Base-by-base conservation (phyloP, 1,284 basidiomycete genomes). In the Trametes polyzona region DNA sequence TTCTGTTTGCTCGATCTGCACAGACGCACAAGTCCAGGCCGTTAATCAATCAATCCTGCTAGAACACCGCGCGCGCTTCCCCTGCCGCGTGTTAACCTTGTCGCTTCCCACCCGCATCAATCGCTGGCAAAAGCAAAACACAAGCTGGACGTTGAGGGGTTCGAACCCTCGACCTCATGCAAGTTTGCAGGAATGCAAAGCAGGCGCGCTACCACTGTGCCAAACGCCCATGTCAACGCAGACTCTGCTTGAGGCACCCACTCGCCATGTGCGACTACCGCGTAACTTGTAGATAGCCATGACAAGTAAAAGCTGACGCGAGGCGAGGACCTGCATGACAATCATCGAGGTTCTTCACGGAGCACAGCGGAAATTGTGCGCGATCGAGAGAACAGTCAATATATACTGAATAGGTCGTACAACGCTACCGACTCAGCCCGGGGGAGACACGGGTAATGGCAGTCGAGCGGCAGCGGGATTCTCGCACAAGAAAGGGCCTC, bases 81-180 rank as follows among this genome's bases (percentile, higher is more conserved):
- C 42, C 47, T 42, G 48, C 57, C 57, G 53, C 54, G 47, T 60
- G 55, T 55, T 52, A 61, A 58, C 57, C 55, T 40, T 41, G 42
- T 46, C 35, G 43, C 43, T 37, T 23, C 39, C 26, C 30, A 32
- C 35, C 42, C 35, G 23, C 16, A 27, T 23, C n/a, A n/a, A 47
- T 33, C 12, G 12, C 23, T 29, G 43, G 39, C 33, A 47, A 47
- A 41, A 43, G 12, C 19, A 47, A 52, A 42, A 32, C 33, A 41
- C 2, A 14, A 17, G 10, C 1, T 68, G 66, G 66, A 67, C 65
- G 63, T 58, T 67, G 57, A 57, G 65, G 66, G 67, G 66, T 46
- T 69, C 52, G 66, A 69, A 66, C 67, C 66, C 67, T 57, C 58
- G 67, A 61, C 67, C 63, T 67, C 63, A 62, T 61, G 63, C 66